Evolutionary conservation across 176 grass and related monocot genomes (phyloP), one percentile per base, ranked within the genome.

Genomic region (Hsuehochloa calcarea): DNA sequence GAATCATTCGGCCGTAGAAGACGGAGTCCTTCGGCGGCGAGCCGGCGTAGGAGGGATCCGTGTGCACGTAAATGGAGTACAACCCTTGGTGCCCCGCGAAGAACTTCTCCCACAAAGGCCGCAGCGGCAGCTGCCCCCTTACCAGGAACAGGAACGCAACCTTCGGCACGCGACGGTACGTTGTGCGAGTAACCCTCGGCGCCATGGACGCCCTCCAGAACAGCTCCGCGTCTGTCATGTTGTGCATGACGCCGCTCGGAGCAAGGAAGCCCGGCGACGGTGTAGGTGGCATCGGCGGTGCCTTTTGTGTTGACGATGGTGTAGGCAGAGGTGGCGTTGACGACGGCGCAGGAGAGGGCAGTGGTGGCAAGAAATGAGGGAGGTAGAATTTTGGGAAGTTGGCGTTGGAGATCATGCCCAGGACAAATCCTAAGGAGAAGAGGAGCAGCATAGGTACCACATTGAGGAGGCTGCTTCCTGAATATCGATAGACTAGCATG

Each of bases 101-200:
- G 88, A 93, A 97, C 67, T 86, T 85, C 51, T 97, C 95, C 95
- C 95, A 97, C 14, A 93, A 26, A 17, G 87, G 92, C 27, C 92
- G 88, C 16, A 97, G 43, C 1, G 86, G 94, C 41, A 94, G 54
- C 8, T 74, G 44, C 8, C 90, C 87, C 23, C 80, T 87, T 11
- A 87, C 89, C 7, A 94, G 85, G 82, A 97, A 97, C 83, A 97
- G 17, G 86, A 97, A 97, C 3, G 94, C 90, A 12, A 97, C 72
- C 87, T 94, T 97, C 9, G 85, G 87, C 73, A 73, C 76, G 77
- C 59, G 72, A 7, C 46, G 61, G 84, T 80, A 84, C 54, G 84
- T 80, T 58, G 62, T 47, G 78, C 40, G 49, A 14, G 9, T 25
- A 38, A 74, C 58, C 80, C 84, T 91, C 10, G 92, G 92, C 77